Conservation (phyloP, 371 early-diverging fungal species). For the Lichtheimia ramosa region DNA sequence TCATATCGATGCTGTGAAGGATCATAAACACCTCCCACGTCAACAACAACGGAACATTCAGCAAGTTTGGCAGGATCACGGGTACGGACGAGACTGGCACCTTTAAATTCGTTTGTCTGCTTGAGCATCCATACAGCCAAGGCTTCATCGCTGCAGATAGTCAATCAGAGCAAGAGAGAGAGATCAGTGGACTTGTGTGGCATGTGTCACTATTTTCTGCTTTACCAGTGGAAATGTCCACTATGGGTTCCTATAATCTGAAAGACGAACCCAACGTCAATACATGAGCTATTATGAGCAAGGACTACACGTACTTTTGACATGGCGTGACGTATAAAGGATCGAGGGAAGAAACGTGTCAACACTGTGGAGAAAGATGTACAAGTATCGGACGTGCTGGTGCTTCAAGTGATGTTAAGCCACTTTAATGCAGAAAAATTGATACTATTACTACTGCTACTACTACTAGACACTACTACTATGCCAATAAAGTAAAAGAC, state of each 20-base stretch:
- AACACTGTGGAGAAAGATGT: too few species aligned
- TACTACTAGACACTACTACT: not conserved
- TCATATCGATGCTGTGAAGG: slow-evolving; percentile 82
- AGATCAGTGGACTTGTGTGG: not conserved
- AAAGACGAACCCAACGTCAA: not conserved
- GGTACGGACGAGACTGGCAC: slow-evolving; percentile 80
- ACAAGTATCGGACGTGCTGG: too few species aligned
- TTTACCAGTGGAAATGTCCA: slow-evolving; percentile 84
- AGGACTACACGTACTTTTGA: not conserved
- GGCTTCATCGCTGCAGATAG: slow-evolving; percentile 82
- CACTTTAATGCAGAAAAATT: slow-evolving; percentile 4
- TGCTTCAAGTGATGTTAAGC: not conserved
- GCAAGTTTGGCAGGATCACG: slow-evolving; percentile 83
- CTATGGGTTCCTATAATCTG: slow-evolving; percentile 83
- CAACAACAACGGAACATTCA: slow-evolving; percentile 91
- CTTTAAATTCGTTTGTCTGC: slow-evolving; percentile 67
- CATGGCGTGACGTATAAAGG: not conserved
- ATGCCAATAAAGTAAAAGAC: not conserved
- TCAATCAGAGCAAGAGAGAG: not conserved
- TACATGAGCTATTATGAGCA: too few species aligned
- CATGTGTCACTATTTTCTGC: not conserved
- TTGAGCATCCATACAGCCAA: slow-evolving; percentile 90
- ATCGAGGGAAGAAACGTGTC: too few species aligned
- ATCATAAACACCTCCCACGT: slow-evolving; percentile 97
- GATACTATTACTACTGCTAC: not conserved